Percentiles rank a stretch among this genome's conserved stretches.
Conservation (phyloP, 805 yeast species). For the Ogataea pilisensis region DNA sequence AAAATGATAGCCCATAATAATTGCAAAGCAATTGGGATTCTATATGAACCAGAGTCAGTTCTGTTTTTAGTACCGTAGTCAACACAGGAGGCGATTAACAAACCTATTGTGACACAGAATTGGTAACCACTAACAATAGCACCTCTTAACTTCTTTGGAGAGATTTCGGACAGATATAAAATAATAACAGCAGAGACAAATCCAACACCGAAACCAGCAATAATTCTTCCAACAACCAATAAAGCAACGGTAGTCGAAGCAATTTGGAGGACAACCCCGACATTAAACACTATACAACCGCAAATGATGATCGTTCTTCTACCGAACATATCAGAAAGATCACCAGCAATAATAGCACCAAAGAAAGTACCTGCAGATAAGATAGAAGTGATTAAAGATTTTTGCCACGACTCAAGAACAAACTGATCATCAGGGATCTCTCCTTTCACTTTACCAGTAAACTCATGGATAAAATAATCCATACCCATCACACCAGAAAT, state of each 20-base stretch:
- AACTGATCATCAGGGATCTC: conserved; percentile 14
- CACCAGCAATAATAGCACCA: conserved; percentile 63
- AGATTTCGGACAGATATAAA: conserved; percentile 72
- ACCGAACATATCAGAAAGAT: conserved; percentile 43
- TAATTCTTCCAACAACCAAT: conserved; percentile 60
- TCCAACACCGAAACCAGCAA: conserved; percentile 79
- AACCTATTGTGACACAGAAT: conserved; percentile 60
- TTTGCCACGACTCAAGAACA: conserved; percentile 27
- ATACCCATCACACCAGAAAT: conserved; percentile 65
- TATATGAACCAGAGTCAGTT: conserved; percentile 54
- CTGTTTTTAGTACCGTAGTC: conserved; percentile 62
- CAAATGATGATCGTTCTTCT: conserved; percentile 44
- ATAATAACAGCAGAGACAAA: conserved; percentile 74
- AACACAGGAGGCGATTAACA: conserved; percentile 64
- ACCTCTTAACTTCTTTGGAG: conserved; percentile 78
- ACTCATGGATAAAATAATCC: conserved; percentile 38
- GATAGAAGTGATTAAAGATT: conserved; percentile 61
- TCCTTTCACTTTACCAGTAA: conserved; percentile 22
- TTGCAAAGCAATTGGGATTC: conserved; percentile 73
- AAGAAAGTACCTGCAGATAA: conserved; percentile 67
- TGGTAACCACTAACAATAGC: conserved; percentile 74
- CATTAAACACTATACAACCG: conserved; percentile 41
- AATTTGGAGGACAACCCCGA: conserved; percentile 48
- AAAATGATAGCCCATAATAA: conserved; percentile 65
- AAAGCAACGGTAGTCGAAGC: conserved; percentile 43